Base-by-base conservation (phyloP, 306 rosid genomes). In the Vigna nakashimae region DNA sequence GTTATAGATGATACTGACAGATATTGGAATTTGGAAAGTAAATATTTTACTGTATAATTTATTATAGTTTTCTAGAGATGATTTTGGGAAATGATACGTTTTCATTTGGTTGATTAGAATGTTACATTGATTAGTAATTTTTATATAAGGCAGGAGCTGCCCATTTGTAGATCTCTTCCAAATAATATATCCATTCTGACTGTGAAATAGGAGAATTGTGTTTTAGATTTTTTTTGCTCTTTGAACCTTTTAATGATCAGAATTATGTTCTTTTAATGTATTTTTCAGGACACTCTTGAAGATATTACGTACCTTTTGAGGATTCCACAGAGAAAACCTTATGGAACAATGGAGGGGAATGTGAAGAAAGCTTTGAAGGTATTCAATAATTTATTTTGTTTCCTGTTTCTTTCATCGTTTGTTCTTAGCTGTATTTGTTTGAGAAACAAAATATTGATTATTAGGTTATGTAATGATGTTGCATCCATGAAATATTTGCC, bases 281-380 rank as follows among this genome's bases (percentile, higher is more conserved):
- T 79, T 36, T 63, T 80, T 13, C 81, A 94, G 98, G 98, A 90
- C 30, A 65, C 97, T 64, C 87, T 94, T 18, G 98, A 92, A 72
- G 97, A 94, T 76, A 89, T 94, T 66, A 88, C 90, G 1, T 94
- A 94, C 88, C 82, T 90, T 77, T 84, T 92, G 62, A 89, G 97
- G 89, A 94, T 94, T 84, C 97, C 98, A 5, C 97, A 94, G 76
- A 87, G 98, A 75, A 94, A 92, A 75, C 97, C 98, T 67, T 94
- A 80, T 80, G 98, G 98, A 76, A 89, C 97, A 51, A 94, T 94
- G 98, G 97, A 94, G 84, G 91, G 95, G 74, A 91, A 87, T 87
- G 97, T 94, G 76, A 92, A 94, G 89, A 94, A 89, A 91, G 92
- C 92, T 68, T 86, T 92, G 64, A 92, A 94, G 93, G 97, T 92